A percentile compares a stretch with the other conserved stretches of the same genome.
Conservation (phyloP, 116 monocot genomes). For the Phalaenopsis hybrid region DNA sequence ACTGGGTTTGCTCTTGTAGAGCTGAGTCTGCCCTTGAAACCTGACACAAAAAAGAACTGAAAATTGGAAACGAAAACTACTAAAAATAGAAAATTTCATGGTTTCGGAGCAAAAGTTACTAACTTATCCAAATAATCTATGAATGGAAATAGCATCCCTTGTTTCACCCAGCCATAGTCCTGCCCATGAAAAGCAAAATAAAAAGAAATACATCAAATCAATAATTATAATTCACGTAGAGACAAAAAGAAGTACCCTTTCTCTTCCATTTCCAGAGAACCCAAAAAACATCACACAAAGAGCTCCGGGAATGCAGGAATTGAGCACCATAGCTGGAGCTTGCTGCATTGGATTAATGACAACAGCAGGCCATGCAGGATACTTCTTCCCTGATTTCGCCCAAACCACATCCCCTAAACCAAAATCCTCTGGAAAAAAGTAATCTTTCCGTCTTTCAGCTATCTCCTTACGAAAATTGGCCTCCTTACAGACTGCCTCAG, state of each 20-base stretch:
- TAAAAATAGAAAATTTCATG: neutral
- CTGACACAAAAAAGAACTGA: constrained; percentile 20
- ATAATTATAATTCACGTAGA: neutral
- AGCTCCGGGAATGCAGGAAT: constrained; percentile 55
- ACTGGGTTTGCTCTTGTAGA: constrained; percentile 53
- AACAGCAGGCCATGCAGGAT: constrained; percentile 76
- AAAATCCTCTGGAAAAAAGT: constrained; percentile 49
- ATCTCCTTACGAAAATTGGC: constrained; percentile 6
- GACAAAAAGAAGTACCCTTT: constrained; percentile 41
- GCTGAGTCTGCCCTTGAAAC: constrained; percentile 76
- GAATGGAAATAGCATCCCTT: constrained; percentile 85
- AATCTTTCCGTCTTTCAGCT: constrained; percentile 38
- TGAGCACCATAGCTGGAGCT: constrained; percentile 50
- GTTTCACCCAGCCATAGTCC: constrained; percentile 96
- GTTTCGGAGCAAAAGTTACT: neutral
- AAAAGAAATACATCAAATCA: neutral
- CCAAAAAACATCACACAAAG: constrained; percentile 88
- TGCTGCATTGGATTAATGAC: constrained; percentile 68
- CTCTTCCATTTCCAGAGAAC: constrained; percentile 36
- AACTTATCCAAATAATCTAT: constrained; percentile 73
- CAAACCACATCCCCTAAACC: constrained; percentile 66
- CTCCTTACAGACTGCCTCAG: neutral
- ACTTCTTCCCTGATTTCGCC: constrained; percentile 67
- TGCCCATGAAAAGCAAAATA: constrained; percentile 17
- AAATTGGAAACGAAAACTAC: neutral